Conservation (phyloP, 805 yeast genomes). For the Sugiyamaella valdiviana region DNA sequence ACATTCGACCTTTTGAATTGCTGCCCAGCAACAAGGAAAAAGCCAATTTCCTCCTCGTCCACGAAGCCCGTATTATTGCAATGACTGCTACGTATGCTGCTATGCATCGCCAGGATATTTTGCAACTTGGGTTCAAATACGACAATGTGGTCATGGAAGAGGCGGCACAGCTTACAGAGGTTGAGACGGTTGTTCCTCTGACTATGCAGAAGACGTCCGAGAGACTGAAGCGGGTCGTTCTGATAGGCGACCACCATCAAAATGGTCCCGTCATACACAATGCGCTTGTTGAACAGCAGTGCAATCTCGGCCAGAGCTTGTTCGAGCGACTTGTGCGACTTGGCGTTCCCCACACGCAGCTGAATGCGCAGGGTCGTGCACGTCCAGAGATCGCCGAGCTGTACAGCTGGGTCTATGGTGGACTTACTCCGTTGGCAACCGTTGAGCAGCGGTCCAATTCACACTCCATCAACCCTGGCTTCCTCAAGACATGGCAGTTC, state of each 20-base stretch:
- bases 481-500: conserved; percentile 30
- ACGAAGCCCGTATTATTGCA: conserved; percentile 30
- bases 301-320: conserved; percentile 23
- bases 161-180: conserved; percentile 30
- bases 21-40: conserved; percentile 16
- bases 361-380: conserved; percentile 25
- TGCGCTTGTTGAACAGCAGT: conserved; percentile 12
- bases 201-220: conserved; percentile 15
- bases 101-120: conserved; percentile 13
- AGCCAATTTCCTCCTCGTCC: not conserved
- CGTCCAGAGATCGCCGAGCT: conserved; percentile 24
- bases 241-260: conserved; percentile 35
- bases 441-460: conserved; percentile 12
- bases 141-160: conserved; percentile 33
- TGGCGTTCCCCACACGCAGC: conserved; percentile 19
- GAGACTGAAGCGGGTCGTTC: conserved; percentile 25
- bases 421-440: conserved; percentile 2
- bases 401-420: conserved; percentile 23
- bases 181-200: conserved; percentile 31
- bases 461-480: conserved; percentile 35
- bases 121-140: conserved; percentile 21
- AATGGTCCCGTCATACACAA: conserved; percentile 24
- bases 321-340: conserved; percentile 25
- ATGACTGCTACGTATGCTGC: conserved; percentile 24
- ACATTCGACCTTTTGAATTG: conserved; percentile 29